Conservation (phyloP, 257 asterid genomes). For the Solanum tacnaense region DNA sequence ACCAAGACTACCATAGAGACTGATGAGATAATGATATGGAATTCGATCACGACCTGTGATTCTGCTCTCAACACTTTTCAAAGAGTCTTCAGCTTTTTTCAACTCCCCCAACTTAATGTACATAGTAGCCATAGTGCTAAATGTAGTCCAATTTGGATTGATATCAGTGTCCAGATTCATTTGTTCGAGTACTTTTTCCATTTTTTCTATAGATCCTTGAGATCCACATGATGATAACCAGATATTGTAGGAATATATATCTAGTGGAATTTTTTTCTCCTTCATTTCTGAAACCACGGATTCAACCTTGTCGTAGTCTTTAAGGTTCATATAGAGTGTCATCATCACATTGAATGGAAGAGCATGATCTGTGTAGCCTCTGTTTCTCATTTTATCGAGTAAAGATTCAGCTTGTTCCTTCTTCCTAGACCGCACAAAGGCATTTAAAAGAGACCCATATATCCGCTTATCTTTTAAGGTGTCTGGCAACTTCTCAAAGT, state of each 20-base stretch:
- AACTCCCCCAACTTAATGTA: slow-evolving; percentile 42
- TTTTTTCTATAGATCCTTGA: slow-evolving; percentile 44
- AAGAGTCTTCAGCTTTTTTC: slow-evolving; percentile 52
- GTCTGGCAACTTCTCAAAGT: slow-evolving; percentile 55
- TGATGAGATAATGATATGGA: slow-evolving; percentile 72
- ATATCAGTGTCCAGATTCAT: slow-evolving; percentile 53
- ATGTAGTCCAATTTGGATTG: slow-evolving; percentile 80
- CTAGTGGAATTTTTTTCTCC: slow-evolving; percentile 44
- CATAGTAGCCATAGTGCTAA: slow-evolving; percentile 74
- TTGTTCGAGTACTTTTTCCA: slow-evolving; percentile 56
- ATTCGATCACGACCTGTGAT: slow-evolving; percentile 57
- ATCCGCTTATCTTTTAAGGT: slow-evolving; percentile 63
- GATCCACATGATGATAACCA: slow-evolving; percentile 67
- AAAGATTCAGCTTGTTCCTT: slow-evolving; percentile 73
- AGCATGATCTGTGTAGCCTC: slow-evolving; percentile 48
- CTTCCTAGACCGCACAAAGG: slow-evolving; percentile 52
- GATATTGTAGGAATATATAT: slow-evolving; percentile 69
- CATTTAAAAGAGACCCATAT: slow-evolving; percentile 77
- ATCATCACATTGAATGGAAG: slow-evolving; percentile 81
- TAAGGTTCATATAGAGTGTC: slow-evolving; percentile 72
- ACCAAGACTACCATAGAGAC: slow-evolving; percentile 58
- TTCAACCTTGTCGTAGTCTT: slow-evolving; percentile 49
- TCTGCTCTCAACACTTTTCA: slow-evolving; percentile 53
- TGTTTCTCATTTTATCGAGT: slow-evolving; percentile 42
- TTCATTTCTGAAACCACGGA: slow-evolving; percentile 48